Conservation (phyloP, 345 rosid genomes). For the Erodium maritimum region DNA sequence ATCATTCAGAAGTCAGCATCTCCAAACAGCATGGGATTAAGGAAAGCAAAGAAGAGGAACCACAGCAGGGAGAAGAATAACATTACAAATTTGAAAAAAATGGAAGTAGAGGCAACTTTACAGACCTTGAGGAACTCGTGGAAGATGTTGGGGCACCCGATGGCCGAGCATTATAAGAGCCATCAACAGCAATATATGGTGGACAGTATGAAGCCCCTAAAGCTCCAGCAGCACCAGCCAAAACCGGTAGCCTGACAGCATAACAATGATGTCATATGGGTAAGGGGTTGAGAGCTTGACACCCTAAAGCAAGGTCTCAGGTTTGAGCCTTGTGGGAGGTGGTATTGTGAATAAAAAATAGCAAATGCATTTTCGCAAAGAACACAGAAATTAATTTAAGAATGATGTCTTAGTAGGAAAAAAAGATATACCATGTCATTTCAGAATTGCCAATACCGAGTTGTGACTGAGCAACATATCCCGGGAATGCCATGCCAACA, state of each 20-base stretch:
- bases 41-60: not conserved
- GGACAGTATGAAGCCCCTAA: constrained; percentile 67
- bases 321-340: no score
- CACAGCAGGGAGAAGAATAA: not conserved
- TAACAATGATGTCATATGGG: not conserved
- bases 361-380: no score
- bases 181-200: constrained; percentile 62
- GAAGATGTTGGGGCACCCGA: constrained; percentile 42
- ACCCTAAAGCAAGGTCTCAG: no score
- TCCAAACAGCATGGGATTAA: not conserved
- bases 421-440: constrained; percentile 69
- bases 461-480: constrained; percentile 71
- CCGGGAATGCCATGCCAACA: constrained; percentile 95
- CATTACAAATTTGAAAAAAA: not conserved
- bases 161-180: constrained; percentile 51
- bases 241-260: constrained; percentile 70
- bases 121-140: constrained; percentile 48
- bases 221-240: constrained; percentile 73
- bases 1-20: not conserved
- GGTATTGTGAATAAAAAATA: no score
- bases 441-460: constrained; percentile 82
- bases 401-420: constrained; percentile 1
- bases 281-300: no score
- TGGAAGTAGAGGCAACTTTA: not conserved
- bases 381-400: not conserved